Evolutionary conservation across 2,329 filamentous ascomycete genomes (phyloP).

Genomic region (Fusarium equiseti): DNA sequence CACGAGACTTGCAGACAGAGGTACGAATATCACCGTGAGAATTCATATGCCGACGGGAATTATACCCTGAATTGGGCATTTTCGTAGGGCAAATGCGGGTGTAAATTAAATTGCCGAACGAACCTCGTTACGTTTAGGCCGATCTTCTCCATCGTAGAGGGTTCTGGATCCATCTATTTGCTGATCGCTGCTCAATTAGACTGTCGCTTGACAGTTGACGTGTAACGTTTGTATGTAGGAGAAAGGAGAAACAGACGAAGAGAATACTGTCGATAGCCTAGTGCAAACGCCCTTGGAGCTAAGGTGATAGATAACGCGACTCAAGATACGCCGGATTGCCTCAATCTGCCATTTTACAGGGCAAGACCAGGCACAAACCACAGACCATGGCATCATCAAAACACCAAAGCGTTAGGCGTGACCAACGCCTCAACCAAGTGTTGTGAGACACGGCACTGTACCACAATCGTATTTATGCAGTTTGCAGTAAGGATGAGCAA

Average conservation of each 20-base stretch:
- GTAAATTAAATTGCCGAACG: not conserved
- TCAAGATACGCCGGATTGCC: not conserved
- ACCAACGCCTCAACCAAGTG: not conserved
- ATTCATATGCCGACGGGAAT: not conserved
- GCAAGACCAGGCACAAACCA: not conserved
- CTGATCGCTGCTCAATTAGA: not conserved
- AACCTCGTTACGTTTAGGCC: not conserved
- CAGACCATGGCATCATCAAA: not conserved
- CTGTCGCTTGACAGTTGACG: not conserved
- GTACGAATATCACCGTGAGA: not conserved
- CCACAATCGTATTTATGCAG: conserved; percentile 5
- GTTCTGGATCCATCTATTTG: not conserved
- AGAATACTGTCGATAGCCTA: not conserved
- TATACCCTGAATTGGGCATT: not conserved
- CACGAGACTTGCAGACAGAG: not conserved
- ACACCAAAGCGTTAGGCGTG: conserved; percentile 1
- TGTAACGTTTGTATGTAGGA: not conserved
- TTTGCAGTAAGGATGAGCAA: conserved; percentile 25
- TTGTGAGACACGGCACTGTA: conserved; percentile 1
- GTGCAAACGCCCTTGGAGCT: not conserved
- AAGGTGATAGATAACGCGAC: not conserved
- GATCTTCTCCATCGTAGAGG: not conserved
- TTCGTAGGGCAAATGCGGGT: not conserved
- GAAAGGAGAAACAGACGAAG: not conserved
- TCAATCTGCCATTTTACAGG: not conserved